Evolutionary conservation across 2,329 filamentous ascomycete species (phyloP).

Genomic region (Alternaria arborescens): DNA sequence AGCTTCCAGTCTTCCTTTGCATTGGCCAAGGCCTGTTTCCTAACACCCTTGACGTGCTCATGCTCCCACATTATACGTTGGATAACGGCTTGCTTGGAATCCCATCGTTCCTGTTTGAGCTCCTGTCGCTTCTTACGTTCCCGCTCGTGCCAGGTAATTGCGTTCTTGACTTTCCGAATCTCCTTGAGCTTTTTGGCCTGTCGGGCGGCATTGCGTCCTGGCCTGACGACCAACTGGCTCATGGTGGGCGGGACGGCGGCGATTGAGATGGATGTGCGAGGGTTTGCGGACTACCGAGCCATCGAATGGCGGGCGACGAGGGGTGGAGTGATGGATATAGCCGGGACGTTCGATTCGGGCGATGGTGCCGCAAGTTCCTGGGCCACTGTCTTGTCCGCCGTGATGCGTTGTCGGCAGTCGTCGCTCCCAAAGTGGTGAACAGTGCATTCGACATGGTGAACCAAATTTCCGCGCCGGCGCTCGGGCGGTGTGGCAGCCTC

Average conservation of each 20-base stretch:
- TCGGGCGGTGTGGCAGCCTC: conserved; percentile 26
- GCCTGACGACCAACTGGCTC: conserved; percentile 35
- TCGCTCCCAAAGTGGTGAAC: conserved; percentile 11
- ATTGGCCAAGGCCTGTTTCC: conserved; percentile 62
- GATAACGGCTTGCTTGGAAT: conserved; percentile 40
- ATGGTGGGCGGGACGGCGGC: conserved; percentile 63
- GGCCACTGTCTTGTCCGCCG: not conserved
- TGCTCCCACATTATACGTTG: conserved; percentile 26
- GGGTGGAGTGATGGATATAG: not conserved
- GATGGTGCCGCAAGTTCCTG: not conserved
- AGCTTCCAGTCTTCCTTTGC: conserved; percentile 80
- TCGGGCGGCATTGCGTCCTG: conserved; percentile 38
- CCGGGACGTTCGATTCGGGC: not conserved
- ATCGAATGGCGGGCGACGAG: conserved; percentile 21
- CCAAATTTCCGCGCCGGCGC: conserved; percentile 28
- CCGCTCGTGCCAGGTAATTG: conserved; percentile 44
- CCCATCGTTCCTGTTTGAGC: conserved; percentile 38
- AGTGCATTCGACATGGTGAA: conserved; percentile 13
- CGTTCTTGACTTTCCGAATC: conserved; percentile 55
- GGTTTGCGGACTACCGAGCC: conserved; percentile 39
- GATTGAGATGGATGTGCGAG: conserved; percentile 17
- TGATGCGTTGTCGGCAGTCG: conserved; percentile 7
- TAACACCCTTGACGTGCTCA: conserved; percentile 36
- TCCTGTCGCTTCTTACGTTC: conserved; percentile 35
- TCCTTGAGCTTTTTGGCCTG: conserved; percentile 44